Evolutionary conservation across 495 filamentous ascomycete species (phyloP).

Genomic region (Zalerion maritima): DNA sequence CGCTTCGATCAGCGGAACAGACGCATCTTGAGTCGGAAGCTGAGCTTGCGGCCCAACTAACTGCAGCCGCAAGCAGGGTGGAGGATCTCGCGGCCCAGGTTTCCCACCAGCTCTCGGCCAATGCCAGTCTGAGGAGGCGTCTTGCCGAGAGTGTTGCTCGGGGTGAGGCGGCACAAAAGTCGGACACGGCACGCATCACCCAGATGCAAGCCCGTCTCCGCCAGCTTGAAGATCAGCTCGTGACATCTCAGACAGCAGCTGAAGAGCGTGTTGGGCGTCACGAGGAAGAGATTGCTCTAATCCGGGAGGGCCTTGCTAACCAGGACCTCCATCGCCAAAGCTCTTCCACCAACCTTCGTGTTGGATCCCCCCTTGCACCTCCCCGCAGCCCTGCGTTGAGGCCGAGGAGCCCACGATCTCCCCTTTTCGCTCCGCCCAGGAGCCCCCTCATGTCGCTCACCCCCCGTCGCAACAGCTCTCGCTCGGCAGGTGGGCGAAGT

Average conservation of each 20-base stretch:
- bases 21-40: conserved; percentile 48
- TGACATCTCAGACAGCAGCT: conserved; percentile 69
- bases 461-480: conserved; percentile 13
- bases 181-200: conserved; percentile 67
- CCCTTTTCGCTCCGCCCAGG: conserved; percentile 45
- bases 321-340: conserved; percentile 71
- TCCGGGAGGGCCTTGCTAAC: conserved; percentile 63
- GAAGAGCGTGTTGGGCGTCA: conserved; percentile 71
- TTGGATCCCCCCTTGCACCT: conserved; percentile 14
- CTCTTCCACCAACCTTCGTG: conserved; percentile 25
- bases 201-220: conserved; percentile 67
- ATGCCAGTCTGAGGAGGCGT: conserved; percentile 46
- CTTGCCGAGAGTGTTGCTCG: conserved; percentile 62
- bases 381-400: conserved; percentile 16
- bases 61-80: conserved; percentile 55
- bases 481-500: conserved; percentile 22
- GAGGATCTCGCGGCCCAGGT: conserved; percentile 66
- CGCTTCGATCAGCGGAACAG: conserved; percentile 44
- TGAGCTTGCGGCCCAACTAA: conserved; percentile 48
- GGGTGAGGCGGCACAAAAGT: conserved; percentile 71
- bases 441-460: conserved; percentile 16
- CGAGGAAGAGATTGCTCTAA: conserved; percentile 64
- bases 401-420: conserved; percentile 45
- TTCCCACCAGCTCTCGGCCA: conserved; percentile 50
- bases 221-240: conserved; percentile 66